Base-by-base conservation (phyloP, 1,139 yeast species). In the Trichomonascaceae sp. region DNA sequence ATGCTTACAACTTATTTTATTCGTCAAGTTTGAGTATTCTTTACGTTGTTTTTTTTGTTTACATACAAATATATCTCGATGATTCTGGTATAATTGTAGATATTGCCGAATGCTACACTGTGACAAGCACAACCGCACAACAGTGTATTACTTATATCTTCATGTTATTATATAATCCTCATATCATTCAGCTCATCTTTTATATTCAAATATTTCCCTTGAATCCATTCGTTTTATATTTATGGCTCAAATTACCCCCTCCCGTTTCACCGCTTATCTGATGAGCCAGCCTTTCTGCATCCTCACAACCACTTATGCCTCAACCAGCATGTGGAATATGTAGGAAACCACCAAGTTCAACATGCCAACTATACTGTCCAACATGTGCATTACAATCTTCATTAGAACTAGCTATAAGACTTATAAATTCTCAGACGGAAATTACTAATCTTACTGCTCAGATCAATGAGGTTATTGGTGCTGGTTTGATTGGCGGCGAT, bases 391-490 rank as follows among this genome's bases (percentile, higher is more conserved):
- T 65, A 20, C 60, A 59, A 39, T 54, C 61, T 20, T 50, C 61
- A 2, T 54, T 67, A 49, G 64, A 67, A 13, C 58, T 62, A 30
- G 64, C 67, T 18, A 61, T 67, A 55, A 64, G 65, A 46, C 62
- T 67, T 30, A 57, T 66, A 19, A 66, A 67, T 54, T 62, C 65
- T 22, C 53, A 54, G 56, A 56, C 59, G 44, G 67, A 67, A 54
- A 60, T 64, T 19, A 57, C 63, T 6, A 54, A 57, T 22, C 58
- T 66, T 32, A 57, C 60, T 41, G 52, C 53, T 18, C 59, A 55
- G 45, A 60, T 66, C 47, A 55, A 59, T 15, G 53, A 53, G 30
- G 52, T 58, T 13, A 54, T 62, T 8, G 56, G 51, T 44, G 44
- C 45, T 20, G 53, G 30, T n/a, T 49, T 54, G 32, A 48, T 32